Base-by-base conservation (phyloP, 2,329 filamentous ascomycete species). In the Arthrinium phaeospermum region DNA sequence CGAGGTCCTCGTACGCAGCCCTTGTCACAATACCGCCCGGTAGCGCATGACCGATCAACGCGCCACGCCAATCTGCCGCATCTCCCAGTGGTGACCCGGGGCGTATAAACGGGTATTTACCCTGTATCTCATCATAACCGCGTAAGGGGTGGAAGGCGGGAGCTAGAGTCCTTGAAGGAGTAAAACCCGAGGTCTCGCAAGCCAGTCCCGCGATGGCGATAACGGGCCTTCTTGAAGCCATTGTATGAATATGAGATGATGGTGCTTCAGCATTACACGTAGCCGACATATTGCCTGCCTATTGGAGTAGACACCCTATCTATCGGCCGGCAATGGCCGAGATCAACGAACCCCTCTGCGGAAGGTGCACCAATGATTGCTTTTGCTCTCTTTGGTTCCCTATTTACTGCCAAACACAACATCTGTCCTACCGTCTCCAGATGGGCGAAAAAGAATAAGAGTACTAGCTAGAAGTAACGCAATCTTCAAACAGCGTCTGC, bases 121-220 rank as follows among this genome's bases (percentile, higher is more conserved):
- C 79, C 70, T 85, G 80, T 45, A 87, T 41, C 70, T 85, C 57
- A 70, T 85, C 83, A 10, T 76, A 69, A 4, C 82, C 86, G 24
- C 85, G 82, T 53, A 80, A 81, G 14, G 86, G 84, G 49, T 88
- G 85, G 71, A 89, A 89, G n/a, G 84, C 87, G 0, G 82, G 77
- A 1, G 85, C 84, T 0, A 79, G 75, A 0, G 87, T 89, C 44
- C 86, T 83, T 0, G 86, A 84, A 2, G 86, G 86, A 6, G 85
- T 85, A 75, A 88, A 89, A 4, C 83, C 86, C 4, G 86, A 89
- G 1, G 86, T 88, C 75, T 89, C 87, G 76, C 86, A 88, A 44
- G 86, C 86, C 3, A 89, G 81, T 24, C 87, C 87, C 24, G 86
- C 86, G 69, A 89, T 82, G 4, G 84, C 86, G 70, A 89, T 87